Percentiles rank a stretch among this genome's conserved stretches.
phyloP scores from a whole-genome alignment of 768 basidiomycete species.

The Phlebiopsis flavidoalba region DNA sequence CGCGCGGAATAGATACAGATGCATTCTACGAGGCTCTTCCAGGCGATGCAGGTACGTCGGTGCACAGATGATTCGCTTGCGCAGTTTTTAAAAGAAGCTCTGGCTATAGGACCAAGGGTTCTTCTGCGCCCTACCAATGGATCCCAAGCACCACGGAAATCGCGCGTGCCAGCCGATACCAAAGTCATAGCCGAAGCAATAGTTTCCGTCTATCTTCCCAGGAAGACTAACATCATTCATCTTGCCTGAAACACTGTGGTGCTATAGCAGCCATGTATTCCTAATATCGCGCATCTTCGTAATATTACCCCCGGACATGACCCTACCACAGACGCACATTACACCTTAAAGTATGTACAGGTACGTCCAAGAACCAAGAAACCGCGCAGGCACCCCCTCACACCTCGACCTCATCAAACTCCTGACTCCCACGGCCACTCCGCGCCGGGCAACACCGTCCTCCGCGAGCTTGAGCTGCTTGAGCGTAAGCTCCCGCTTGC shows the following conservation, averaged over 20 bases:
- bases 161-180: constrained; percentile 64
- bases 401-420: background rate
- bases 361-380: background rate
- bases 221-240: background rate
- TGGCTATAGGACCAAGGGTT: constrained; percentile 55
- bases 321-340: no score
- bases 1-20: constrained; percentile 44
- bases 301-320: no score
- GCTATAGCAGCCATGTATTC: background rate
- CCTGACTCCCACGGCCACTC: constrained; percentile 26
- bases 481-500: constrained; percentile 52
- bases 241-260: background rate
- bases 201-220: background rate
- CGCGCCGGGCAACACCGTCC: constrained; percentile 56
- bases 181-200: constrained; percentile 19
- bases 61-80: background rate
- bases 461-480: constrained; percentile 58
- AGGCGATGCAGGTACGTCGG: constrained; percentile 62
- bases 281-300: background rate
- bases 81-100: background rate
- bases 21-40: constrained; percentile 57
- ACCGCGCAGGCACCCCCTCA: background rate
- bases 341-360: background rate
- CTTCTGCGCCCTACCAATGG: constrained; percentile 63
- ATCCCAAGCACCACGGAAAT: constrained; percentile 63